Base-by-base conservation (phyloP, 2,329 filamentous ascomycete genomes). In the Magnaporthiopsis rhizophila region DNA sequence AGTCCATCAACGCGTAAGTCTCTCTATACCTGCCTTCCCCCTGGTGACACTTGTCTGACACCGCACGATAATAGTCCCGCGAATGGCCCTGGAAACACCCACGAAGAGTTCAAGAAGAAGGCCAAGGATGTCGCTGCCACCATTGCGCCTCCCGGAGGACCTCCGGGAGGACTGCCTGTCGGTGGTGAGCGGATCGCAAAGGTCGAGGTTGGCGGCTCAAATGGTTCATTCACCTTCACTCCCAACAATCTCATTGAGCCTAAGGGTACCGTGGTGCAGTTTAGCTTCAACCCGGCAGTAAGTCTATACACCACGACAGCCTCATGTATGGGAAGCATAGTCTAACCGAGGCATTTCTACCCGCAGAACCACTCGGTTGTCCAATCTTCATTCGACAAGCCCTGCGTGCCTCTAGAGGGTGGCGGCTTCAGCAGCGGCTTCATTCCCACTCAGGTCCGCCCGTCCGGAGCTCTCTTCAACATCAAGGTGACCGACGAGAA, bases 351-450 rank as follows among this genome's bases (percentile, higher is more conserved):
- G 8, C 24, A 3, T 32, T 13, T 18, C 32, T 18, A 18, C 18
- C 58, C 63, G 24, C 66, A 72, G 68, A 76, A 76, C 58, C 74
- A 77, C 68, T 74, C 74, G 13, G 75, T 77, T 26, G 71, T 72
- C n/a, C 74, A 79, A 67, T 75, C 75, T 1, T 75, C 72, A 58
- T 79, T 78, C 67, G 70, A 71, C 58, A 69, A 76, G 61, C 77
- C 77, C 7, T 79, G 77, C 70, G 71, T 76, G 60, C 76, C 75
- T 9, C 70, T 76, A 15, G 68, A 72, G 2, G 66, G 50, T n/a
- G 53, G 67, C n/a, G 74, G 75, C 34, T 77, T 79, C 72, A 74
- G 72, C 64, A 76, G 75, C 21, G 74, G 74, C 36, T 78, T 78
- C 68, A 71, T 77, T 21, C 74, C 76, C 53, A 75, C 73, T 6